These are phyloP conservation scores for Thalassiosira hispida DNA, from an alignment of 352 stramenopile species.

Conservation along the genomic window DNA sequence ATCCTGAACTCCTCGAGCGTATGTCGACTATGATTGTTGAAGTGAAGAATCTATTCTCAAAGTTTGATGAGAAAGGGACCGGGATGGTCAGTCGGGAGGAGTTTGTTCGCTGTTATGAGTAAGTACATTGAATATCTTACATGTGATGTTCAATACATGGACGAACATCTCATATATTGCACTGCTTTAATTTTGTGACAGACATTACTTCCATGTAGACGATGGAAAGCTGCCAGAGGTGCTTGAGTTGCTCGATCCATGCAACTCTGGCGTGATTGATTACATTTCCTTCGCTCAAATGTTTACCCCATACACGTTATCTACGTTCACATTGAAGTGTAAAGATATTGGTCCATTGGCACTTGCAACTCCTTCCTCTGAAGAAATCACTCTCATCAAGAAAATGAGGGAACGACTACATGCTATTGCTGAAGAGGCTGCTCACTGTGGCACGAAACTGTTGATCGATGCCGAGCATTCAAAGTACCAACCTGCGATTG, in stretches of 20 bases:
- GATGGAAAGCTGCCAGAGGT: conserved; percentile 65
- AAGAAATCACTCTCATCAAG: conserved; percentile 70
- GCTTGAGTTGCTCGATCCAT: conserved; percentile 74
- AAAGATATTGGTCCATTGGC: conserved; percentile 29
- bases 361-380: conserved; percentile 17
- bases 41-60: conserved; percentile 90
- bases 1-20: conserved; percentile 94
- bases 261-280: conserved; percentile 85
- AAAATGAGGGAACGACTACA: conserved; percentile 86
- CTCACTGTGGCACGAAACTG: conserved; percentile 83
- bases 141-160: neutral
- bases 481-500: conserved; percentile 97
- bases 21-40: conserved; percentile 94
- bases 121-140: conserved; percentile 21
- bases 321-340: conserved; percentile 87
- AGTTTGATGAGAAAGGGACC: conserved; percentile 87
- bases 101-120: conserved; percentile 80
- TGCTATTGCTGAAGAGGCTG: conserved; percentile 69
- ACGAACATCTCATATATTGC: conserved; percentile 6
- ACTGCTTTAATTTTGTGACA: neutral
- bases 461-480: conserved; percentile 98
- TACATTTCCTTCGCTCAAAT: conserved; percentile 95
- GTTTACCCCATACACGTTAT: conserved; percentile 91
- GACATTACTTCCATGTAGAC: conserved; percentile 43
- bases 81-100: conserved; percentile 80